Evolutionary conservation across 768 basidiomycete species (phyloP).

Genomic region (Tephrocybe rancida): DNA sequence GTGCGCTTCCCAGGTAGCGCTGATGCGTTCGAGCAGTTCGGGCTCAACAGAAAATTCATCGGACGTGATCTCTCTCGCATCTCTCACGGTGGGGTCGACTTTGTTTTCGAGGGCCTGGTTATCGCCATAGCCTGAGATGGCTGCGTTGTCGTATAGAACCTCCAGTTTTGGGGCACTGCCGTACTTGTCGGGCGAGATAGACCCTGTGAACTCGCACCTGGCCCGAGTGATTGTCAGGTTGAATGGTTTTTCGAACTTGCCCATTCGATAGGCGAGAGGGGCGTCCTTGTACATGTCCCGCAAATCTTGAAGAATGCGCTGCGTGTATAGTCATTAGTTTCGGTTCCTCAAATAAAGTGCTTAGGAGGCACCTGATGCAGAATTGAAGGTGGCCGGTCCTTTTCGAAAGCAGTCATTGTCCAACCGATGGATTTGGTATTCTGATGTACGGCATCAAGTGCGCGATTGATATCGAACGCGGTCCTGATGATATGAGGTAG

Average conservation of each 20-base stretch:
- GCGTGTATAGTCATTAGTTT: no score
- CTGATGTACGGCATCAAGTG: no score
- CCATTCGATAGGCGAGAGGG: background rate
- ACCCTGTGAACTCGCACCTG: constrained; percentile 12
- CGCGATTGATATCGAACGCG: no score
- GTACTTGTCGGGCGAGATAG: constrained; percentile 13
- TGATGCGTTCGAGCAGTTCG: constrained; percentile 1
- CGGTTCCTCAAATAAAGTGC: no score
- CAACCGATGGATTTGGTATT: no score
- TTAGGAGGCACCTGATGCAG: no score
- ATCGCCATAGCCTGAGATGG: constrained; percentile 8
- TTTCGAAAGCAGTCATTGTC: no score
- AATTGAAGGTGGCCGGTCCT: no score
- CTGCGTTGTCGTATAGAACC: constrained; percentile 2
- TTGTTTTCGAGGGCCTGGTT: background rate
- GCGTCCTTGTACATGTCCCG: background rate
- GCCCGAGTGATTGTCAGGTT: constrained; percentile 14
- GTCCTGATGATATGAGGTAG: no score
- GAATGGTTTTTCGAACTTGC: constrained; percentile 6
- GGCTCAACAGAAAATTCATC: constrained; percentile 1
- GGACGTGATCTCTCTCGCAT: constrained; percentile 6
- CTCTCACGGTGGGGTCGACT: background rate
- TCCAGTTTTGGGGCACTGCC: background rate
- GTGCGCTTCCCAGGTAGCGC: constrained; percentile 1
- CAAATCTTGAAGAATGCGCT: background rate